Percentiles rank a stretch among this genome's conserved stretches.
These are phyloP conservation scores for Hortaea werneckii DNA, from an alignment of 2,329 filamentous ascomycete genomes.

Conservation along the genomic window DNA sequence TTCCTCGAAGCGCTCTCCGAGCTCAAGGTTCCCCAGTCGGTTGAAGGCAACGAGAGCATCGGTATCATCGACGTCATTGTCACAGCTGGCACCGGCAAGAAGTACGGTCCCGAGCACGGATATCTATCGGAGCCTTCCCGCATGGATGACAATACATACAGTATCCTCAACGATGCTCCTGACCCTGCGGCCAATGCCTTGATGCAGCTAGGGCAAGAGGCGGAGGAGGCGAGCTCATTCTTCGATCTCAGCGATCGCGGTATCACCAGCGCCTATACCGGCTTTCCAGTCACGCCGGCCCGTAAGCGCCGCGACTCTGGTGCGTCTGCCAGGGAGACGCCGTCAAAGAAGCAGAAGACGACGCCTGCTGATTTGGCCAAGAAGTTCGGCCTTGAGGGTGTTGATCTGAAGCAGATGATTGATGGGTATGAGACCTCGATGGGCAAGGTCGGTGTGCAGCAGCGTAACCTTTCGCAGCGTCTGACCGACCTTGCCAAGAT, in stretches of 20 bases:
- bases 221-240: not conserved
- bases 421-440: constrained; percentile 3
- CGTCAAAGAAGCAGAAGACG: constrained; percentile 1
- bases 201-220: not conserved
- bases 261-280: not conserved
- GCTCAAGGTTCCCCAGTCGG: constrained; percentile 27
- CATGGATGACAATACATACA: constrained; percentile 10
- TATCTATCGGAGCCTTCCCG: constrained; percentile 13
- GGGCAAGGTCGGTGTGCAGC: constrained; percentile 2
- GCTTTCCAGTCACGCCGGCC: not conserved
- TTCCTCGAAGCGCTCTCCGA: constrained; percentile 30
- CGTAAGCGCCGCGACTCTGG: not conserved
- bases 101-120: constrained; percentile 12
- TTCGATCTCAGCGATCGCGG: not conserved
- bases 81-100: constrained; percentile 19
- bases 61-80: constrained; percentile 20
- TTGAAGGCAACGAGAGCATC: constrained; percentile 20
- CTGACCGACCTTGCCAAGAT: constrained; percentile 10
- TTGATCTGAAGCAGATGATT: constrained; percentile 2
- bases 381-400: constrained; percentile 1
- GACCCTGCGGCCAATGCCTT: not conserved
- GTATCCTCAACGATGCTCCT: not conserved
- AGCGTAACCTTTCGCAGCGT: constrained; percentile 9
- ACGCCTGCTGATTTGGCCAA: not conserved
- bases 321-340: not conserved